Base-by-base conservation (phyloP, 1,139 yeast species). In the Nadsonia commutata region DNA sequence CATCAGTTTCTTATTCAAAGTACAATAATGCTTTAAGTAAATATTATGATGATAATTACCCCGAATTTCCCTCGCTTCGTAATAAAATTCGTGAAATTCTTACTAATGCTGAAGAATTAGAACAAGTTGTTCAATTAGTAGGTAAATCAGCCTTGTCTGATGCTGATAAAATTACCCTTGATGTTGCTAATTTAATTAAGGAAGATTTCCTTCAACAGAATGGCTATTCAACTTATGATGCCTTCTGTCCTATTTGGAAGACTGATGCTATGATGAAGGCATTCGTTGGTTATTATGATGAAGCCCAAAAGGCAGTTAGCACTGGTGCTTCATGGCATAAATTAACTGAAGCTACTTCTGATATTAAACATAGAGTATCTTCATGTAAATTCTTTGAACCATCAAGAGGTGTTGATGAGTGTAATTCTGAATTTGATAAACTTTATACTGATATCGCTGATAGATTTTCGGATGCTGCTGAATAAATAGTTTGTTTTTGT, bases 231-330 rank as follows among this genome's bases (percentile, higher is more conserved):
- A 71, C 94, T 43, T 90, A 93, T 63, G 99, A 90, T 68, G 95
- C 94, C 42, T 90, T 86, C 80, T 90, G 99, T 70, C 99, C 99
- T 55, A 83, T 90, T 59, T 90, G 98, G 98, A 90, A 90, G 74
- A 90, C 99, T 46, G 81, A 76, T 57, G 94, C 85, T 63, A 90
- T 90, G 98, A 86, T 90, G 96, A 85, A 83, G 66, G 80, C 90
- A 19, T 90, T 90, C 58, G 78, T 86, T 50, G 67, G 86, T 38
- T 90, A 90, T 67, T 78, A 83, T 60, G 96, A 90, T 54, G 97
- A 90, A 69, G 97, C 99, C 31, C 97, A 88, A 69, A 88, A 85
- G 71, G 95, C 97, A 16, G 81, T 88, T 52, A 74, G 95, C 41
- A 79, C 82, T 58, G 97, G 98, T 59, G 94, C 94, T 37, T 78